phyloP scores from a whole-genome alignment of 768 basidiomycete species.

The Hericium rajendrae region DNA sequence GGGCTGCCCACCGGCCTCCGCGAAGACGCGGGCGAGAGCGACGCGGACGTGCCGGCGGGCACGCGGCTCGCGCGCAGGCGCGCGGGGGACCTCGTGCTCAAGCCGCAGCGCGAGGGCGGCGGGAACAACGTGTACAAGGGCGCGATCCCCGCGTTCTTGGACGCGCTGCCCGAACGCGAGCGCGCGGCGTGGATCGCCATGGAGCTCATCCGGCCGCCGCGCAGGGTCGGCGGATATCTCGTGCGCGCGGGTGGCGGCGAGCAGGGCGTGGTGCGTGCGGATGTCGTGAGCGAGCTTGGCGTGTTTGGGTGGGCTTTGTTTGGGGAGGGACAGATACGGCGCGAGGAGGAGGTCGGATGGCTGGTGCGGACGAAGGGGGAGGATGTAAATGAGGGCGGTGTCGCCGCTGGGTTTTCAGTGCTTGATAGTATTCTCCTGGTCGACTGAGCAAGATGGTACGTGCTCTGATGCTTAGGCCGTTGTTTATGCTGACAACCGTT shows the following conservation, averaged over 20 bases:
- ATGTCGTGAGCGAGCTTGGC: constrained; percentile 84
- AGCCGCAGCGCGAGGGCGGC: constrained; percentile 97
- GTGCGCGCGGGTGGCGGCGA: constrained; percentile 51
- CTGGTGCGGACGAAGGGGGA: constrained; percentile 83
- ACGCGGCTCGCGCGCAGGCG: constrained; percentile 41
- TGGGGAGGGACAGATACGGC: constrained; percentile 26
- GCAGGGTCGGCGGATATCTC: constrained; percentile 59
- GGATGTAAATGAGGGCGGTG: constrained; percentile 86
- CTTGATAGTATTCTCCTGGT: constrained; percentile 33
- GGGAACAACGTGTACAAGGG: constrained; percentile 92
- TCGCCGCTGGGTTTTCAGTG: constrained; percentile 44
- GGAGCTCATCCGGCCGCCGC: constrained; percentile 80
- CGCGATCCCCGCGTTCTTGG: constrained; percentile 72
- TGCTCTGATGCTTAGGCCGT: too few relatives aligned
- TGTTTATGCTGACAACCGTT: too few relatives aligned
- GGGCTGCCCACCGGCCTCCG: background rate
- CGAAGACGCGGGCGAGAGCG: background rate
- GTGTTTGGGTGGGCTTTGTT: constrained; percentile 89
- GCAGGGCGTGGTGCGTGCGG: constrained; percentile 40
- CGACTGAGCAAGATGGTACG: constrained; percentile 12
- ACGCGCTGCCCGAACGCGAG: constrained; percentile 46
- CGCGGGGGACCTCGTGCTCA: constrained; percentile 65
- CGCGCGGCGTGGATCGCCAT: constrained; percentile 91
- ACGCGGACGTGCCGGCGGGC: constrained; percentile 16
- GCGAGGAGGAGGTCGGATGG: constrained; percentile 70